Evolutionary conservation across 306 rosid species (phyloP).

Genomic region (Argentina anserina): DNA sequence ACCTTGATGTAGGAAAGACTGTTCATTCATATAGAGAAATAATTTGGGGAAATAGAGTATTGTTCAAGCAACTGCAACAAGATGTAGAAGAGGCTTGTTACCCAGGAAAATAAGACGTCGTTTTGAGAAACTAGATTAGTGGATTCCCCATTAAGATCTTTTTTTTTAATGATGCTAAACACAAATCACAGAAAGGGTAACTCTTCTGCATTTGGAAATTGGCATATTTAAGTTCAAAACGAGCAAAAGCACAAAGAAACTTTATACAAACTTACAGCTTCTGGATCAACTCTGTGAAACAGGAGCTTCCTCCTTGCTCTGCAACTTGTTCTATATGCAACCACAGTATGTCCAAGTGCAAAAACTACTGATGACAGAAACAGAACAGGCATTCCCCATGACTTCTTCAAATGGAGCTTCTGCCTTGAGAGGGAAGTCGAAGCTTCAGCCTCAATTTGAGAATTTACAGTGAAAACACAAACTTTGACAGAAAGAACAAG

Average conservation of each 20-base stretch:
- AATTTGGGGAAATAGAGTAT: background rate
- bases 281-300: constrained; percentile 88
- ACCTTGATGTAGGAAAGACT: background rate
- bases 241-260: background rate
- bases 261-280: constrained; percentile 58
- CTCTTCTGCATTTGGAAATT: background rate
- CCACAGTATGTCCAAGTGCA: constrained; percentile 93
- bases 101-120: background rate
- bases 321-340: constrained; percentile 98
- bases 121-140: background rate
- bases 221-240: background rate
- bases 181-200: background rate
- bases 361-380: constrained; percentile 90
- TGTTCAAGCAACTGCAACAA: background rate
- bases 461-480: constrained; percentile 78
- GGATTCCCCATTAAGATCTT: background rate
- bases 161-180: background rate
- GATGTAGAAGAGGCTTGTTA: background rate
- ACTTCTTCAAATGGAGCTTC: constrained; percentile 86
- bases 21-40: background rate
- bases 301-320: constrained; percentile 87
- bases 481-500: constrained; percentile 81
- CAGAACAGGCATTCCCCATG: constrained; percentile 99
- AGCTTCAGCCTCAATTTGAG: constrained; percentile 85
- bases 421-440: constrained; percentile 65